Evolutionary conservation across 1,284 basidiomycete genomes (phyloP), one percentile per base, ranked within the genome.

Genomic region (Termitomyces sp.): DNA sequence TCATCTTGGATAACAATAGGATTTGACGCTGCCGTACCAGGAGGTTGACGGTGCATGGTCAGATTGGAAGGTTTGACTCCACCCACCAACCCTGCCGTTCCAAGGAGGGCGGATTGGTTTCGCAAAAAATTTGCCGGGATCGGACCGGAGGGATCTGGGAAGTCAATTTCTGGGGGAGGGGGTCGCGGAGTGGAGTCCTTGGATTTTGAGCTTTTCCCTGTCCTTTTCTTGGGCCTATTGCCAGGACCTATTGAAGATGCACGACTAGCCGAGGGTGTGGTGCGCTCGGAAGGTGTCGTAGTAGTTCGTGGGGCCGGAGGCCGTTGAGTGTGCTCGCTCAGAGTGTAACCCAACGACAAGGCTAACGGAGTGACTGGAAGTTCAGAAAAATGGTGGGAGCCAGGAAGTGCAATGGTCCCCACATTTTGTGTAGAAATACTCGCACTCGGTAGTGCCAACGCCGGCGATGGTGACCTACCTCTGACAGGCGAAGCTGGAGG

Each of bases 361-460:
- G 81, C 86, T 88, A 86, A 72, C 81, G 82, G 81, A 76, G 79
- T 74, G 73, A 83, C 78, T 73, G 85, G 77, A 76, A 83, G 79
- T 90, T 90, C 85, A 90, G 86, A 86, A 86, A 76, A 76, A 72
- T 76, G 77, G 77, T 88, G 88, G 87, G 86, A 88, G 83, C 88
- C 88, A 89, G 87, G 86, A 88, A 89, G 88, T 90, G 88, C 88
- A 90, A 90, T 90, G 87, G 88, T 86, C 88, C 88, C 88, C 88
- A 91, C 88, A 81, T 91, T 90, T 88, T 89, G 75, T 77, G 71
- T 73, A 73, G 73, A 70, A 68, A 64, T 69, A 69, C 69, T 60
- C 53, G 67, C 62, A 62, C 75, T 72, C 63, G 83, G 83, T 59
- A 85, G 74, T 55, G 84, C 84, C 68, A 83, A 71, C 38, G 67